A percentile compares a stretch with the other conserved stretches of the same genome.
phyloP scores from a whole-genome alignment of 2,329 filamentous ascomycete genomes.

The Orbilia ellipsospora region DNA sequence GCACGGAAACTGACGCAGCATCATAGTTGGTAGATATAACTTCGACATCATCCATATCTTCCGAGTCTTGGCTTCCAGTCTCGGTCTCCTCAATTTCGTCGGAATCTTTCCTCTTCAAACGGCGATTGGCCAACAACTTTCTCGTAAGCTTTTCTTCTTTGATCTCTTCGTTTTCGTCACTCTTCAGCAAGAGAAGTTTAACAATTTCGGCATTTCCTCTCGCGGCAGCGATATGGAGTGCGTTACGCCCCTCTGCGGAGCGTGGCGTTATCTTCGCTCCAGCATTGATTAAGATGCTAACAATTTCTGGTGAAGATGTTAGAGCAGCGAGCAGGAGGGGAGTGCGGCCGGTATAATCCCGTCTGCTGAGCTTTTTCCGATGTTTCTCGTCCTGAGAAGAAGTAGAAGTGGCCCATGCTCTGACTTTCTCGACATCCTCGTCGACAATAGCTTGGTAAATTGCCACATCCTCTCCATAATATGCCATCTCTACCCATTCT shows the following conservation, averaged over 20 bases:
- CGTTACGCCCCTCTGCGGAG: conserved; percentile 80
- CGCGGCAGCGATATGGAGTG: conserved; percentile 80
- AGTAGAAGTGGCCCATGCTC: conserved; percentile 70
- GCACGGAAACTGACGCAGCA: conserved; percentile 13
- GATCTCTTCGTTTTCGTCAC: conserved; percentile 76
- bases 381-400: conserved; percentile 71
- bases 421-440: conserved; percentile 75
- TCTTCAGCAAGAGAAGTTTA: conserved; percentile 77
- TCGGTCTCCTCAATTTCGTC: conserved; percentile 53
- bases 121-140: conserved; percentile 59
- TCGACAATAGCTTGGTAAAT: conserved; percentile 86
- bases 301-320: conserved; percentile 74
- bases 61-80: conserved; percentile 59
- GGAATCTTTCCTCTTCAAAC: conserved; percentile 15
- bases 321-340: conserved; percentile 80
- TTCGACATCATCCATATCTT: conserved; percentile 65
- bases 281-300: conserved; percentile 76
- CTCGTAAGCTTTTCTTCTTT: conserved; percentile 70
- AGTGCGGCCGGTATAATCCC: conserved; percentile 81
- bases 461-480: conserved; percentile 79
- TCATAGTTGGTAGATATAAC: conserved; percentile 62
- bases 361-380: conserved; percentile 74
- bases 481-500: conserved; percentile 74
- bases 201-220: conserved; percentile 77
- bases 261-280: conserved; percentile 79